Percentiles rank a stretch among this genome's conserved stretches.
Conservation (phyloP, 306 rosid genomes). For the Medicago truncatula region DNA sequence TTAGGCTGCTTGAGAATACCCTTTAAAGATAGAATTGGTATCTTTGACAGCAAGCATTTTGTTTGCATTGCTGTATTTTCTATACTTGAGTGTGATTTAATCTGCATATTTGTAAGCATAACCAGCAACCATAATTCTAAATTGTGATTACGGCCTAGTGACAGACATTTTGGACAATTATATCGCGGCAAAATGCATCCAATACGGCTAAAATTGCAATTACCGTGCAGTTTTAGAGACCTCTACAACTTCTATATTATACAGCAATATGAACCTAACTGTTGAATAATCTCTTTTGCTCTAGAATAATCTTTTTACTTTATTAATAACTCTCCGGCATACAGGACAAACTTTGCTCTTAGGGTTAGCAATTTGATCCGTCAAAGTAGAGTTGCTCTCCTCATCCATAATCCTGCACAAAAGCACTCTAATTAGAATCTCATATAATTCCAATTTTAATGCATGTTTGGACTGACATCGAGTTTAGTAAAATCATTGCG, state of each 20-base stretch:
- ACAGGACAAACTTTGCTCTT: conserved; percentile 70
- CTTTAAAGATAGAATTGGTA: too few relatives aligned
- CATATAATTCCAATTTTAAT: not conserved
- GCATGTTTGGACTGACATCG: too few relatives aligned
- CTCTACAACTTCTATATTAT: not conserved
- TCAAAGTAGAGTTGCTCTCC: conserved; percentile 34
- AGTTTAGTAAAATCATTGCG: too few relatives aligned
- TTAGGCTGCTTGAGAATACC: not conserved
- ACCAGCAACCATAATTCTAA: conserved; percentile 16
- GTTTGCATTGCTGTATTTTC: too few relatives aligned
- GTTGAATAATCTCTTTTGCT: conserved; percentile 51
- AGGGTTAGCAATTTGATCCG: too few relatives aligned
- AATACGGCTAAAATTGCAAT: not conserved
- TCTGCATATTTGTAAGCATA: conserved; percentile 19
- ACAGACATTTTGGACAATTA: not conserved
- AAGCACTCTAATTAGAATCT: not conserved
- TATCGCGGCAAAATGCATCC: not conserved
- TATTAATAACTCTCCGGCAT: conserved; percentile 71
- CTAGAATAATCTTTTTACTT: conserved; percentile 56
- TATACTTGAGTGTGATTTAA: too few relatives aligned
- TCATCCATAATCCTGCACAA: conserved; percentile 69
- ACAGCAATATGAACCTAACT: conserved; percentile 20
- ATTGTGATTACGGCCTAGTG: not conserved
- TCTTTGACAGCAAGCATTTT: too few relatives aligned
- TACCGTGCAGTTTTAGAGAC: not conserved